Base-by-base conservation (phyloP, 805 yeast genomes). In the Candida broadrunensis region DNA sequence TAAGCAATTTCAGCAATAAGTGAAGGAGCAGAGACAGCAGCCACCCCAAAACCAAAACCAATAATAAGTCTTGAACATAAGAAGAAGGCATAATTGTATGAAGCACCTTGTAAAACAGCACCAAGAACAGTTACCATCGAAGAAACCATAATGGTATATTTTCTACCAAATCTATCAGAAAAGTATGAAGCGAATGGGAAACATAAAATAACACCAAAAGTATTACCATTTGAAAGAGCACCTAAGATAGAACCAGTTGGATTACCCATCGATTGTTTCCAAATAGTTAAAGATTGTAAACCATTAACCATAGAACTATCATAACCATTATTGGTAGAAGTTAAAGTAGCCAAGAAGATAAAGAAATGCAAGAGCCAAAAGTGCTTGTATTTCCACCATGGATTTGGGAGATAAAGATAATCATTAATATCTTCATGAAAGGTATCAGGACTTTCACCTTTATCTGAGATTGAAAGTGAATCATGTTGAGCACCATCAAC, bases 271-370 rank as follows among this genome's bases (percentile, higher is more conserved):
- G 60, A 62, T 5, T 51, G 42, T 41, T 56, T 55, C 77, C 80
- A 77, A 25, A 52, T 51, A 1, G 52, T 44, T 48, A 73, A 62
- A 7, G 75, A 56, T 49, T 77, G 81, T 46, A 77, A 61, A 29
- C 78, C 77, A 47, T 77, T 76, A 49, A 77, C 56, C 65, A 77
- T 61, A 13, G 73, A 67, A 44, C 74, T 75, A 55, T 73, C 78
- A 46, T 65, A 73, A 44, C 78, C 77, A 34, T 62, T 67, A 47
- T 72, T 73, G 37, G 78, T 69, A 9, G 80, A 69, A 19, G 77
- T 63, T 32, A 75, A 55, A 20, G 77, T 65, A 41, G 68, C 60
- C 21, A 73, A 56, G 34, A 72, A 56, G 20, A 77, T 53, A 6
- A 65, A 51, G 26, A 58, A 45, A 44, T 70, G 65, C 45, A 78